Evolutionary conservation across 345 rosid genomes (phyloP).

Genomic region (Arabis hirsuta): DNA sequence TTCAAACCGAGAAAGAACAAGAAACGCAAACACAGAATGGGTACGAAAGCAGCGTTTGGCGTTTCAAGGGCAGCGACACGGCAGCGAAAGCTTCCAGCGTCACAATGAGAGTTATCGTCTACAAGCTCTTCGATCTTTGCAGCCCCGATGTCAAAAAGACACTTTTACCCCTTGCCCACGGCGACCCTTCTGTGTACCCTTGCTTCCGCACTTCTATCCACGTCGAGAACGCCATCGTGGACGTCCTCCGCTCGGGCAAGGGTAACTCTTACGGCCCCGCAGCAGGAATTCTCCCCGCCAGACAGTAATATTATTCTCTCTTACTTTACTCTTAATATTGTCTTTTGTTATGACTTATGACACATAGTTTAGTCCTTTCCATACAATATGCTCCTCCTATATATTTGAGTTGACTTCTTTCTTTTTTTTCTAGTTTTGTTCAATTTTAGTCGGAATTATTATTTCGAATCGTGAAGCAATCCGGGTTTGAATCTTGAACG

Average conservation of each 20-base stretch:
- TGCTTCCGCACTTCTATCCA: conserved; percentile 53
- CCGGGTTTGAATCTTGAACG: neutral
- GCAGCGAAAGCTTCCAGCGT: conserved; percentile 40
- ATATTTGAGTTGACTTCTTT: neutral
- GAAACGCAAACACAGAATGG: conserved; percentile 26
- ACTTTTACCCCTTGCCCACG: conserved; percentile 60
- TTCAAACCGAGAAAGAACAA: conserved; percentile 23
- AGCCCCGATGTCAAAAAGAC: conserved; percentile 40
- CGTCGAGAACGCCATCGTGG: conserved; percentile 60
- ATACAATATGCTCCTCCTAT: neutral
- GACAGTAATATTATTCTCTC: conserved; percentile 47
- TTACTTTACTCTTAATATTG: neutral
- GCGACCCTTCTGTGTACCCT: conserved; percentile 70
- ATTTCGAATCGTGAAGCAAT: too few species aligned
- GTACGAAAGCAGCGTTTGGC: conserved; percentile 30
- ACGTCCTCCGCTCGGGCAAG: conserved; percentile 54
- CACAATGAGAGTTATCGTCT: conserved; percentile 50
- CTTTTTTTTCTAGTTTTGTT: too few species aligned
- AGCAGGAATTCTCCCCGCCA: conserved; percentile 58
- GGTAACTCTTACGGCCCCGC: conserved; percentile 54
- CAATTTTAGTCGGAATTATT: too few species aligned
- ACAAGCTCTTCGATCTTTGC: conserved; percentile 44
- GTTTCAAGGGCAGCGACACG: conserved; percentile 37
- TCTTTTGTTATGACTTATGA: neutral
- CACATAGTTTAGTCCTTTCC: neutral